These are phyloP conservation scores for Microcyclospora tardicrescens DNA, from an alignment of 2,329 filamentous ascomycete genomes.

Conservation along the genomic window DNA sequence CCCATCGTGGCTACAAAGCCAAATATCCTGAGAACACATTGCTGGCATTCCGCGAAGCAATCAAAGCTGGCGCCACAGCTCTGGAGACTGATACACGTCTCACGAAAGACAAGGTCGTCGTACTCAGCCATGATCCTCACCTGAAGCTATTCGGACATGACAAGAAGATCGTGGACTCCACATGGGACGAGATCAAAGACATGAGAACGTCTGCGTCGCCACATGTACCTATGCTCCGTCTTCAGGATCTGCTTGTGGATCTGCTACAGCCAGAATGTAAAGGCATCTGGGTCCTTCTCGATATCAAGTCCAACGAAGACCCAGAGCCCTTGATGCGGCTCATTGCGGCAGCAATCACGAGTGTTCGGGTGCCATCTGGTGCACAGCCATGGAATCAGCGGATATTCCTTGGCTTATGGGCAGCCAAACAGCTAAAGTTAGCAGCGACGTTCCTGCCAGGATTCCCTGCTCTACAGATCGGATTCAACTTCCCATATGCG, in stretches of 20 bases:
- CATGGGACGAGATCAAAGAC: background rate
- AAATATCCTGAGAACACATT: slow-evolving; percentile 74
- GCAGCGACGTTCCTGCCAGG: too few species aligned
- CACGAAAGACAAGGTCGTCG: slow-evolving; percentile 64
- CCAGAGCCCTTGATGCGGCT: background rate
- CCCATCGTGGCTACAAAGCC: slow-evolving; percentile 64
- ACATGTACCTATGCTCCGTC: background rate
- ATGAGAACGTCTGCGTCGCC: background rate
- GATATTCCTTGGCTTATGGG: background rate
- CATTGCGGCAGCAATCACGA: background rate
- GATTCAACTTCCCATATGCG: background rate
- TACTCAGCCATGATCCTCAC: slow-evolving; percentile 35
- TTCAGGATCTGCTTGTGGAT: background rate
- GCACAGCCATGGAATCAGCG: background rate
- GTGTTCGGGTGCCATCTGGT: background rate
- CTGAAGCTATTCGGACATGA: background rate
- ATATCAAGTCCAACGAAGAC: background rate
- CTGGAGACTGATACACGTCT: slow-evolving; percentile 80
- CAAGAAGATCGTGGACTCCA: background rate
- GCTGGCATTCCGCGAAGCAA: slow-evolving; percentile 58
- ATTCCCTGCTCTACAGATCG: background rate
- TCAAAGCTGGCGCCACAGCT: slow-evolving; percentile 60
- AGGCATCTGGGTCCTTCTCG: background rate
- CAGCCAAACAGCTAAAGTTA: too few species aligned
- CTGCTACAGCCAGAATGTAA: background rate